Conservation (phyloP, 139 green algal species). For the Klebsormidium nitens region DNA sequence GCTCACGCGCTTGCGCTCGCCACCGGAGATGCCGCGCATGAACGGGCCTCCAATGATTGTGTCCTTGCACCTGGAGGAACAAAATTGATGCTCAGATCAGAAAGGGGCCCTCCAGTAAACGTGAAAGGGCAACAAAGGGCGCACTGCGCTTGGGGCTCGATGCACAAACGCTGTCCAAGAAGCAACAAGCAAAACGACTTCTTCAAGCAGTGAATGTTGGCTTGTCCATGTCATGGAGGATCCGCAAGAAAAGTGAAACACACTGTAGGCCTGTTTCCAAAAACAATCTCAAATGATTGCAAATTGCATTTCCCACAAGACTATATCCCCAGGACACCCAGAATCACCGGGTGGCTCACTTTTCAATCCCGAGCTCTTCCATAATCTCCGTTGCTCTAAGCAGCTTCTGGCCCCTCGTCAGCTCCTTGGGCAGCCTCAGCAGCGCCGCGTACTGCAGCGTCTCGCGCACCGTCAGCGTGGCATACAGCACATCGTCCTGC, state of each 20-base stretch:
- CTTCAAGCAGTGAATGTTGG: too few species aligned
- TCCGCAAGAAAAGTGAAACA: too few species aligned
- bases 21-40: slow-evolving; percentile 76
- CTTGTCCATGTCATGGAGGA: too few species aligned
- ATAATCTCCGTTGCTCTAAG: slow-evolving; percentile 17
- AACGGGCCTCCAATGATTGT: slow-evolving; percentile 87
- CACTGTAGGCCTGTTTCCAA: too few species aligned
- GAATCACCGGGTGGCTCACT: slow-evolving; percentile 75
- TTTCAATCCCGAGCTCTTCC: slow-evolving; percentile 11
- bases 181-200: too few species aligned
- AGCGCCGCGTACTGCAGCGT: slow-evolving; percentile 60
- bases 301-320: too few species aligned
- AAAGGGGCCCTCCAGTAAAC: too few species aligned
- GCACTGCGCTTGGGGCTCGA: too few species aligned
- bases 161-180: too few species aligned
- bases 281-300: too few species aligned
- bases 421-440: slow-evolving; percentile 46
- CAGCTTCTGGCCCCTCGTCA: slow-evolving; percentile 20
- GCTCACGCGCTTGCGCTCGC: slow-evolving; percentile 87
- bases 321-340: slow-evolving; percentile 72
- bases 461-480: slow-evolving; percentile 58
- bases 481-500: slow-evolving; percentile 63
- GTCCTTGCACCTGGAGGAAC: slow-evolving; percentile 68
- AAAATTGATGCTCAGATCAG: too few species aligned
- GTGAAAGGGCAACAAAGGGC: too few species aligned